Evolutionary conservation across 2,329 filamentous ascomycete species (phyloP).

Genomic region (Cyanodermella asteris): DNA sequence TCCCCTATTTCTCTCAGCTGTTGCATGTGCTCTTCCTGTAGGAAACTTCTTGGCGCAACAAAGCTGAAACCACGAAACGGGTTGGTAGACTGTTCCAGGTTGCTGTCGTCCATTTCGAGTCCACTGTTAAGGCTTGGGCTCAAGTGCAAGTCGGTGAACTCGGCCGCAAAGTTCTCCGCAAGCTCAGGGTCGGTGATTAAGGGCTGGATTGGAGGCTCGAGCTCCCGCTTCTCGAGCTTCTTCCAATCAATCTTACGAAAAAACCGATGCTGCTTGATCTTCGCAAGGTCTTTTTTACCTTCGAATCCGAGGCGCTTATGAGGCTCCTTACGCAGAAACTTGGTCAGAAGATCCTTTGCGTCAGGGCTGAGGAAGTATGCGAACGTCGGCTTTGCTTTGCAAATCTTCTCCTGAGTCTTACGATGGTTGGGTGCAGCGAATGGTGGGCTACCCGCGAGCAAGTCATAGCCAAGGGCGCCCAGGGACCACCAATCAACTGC

Average conservation of each 20-base stretch:
- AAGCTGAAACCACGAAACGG: slow-evolving; percentile 33
- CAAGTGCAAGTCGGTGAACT: slow-evolving; percentile 71
- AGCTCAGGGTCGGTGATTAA: slow-evolving; percentile 88
- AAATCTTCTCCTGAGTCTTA: slow-evolving; percentile 89
- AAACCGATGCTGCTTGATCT: slow-evolving; percentile 82
- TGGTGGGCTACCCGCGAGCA: slow-evolving; percentile 79
- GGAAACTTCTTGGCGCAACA: slow-evolving; percentile 27
- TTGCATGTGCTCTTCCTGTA: slow-evolving; percentile 16
- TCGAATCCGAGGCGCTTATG: slow-evolving; percentile 69
- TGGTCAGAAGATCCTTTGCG: slow-evolving; percentile 79
- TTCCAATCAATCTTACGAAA: slow-evolving; percentile 95
- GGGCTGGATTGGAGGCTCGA: slow-evolving; percentile 76
- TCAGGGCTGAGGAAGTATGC: slow-evolving; percentile 84
- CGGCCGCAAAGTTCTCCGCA: slow-evolving; percentile 85
- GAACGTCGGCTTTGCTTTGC: slow-evolving; percentile 71
- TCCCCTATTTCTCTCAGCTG: no score
- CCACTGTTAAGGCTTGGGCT: slow-evolving; percentile 32
- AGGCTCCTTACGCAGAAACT: slow-evolving; percentile 79
- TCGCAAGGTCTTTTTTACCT: slow-evolving; percentile 70
- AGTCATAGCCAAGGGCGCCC: slow-evolving; percentile 73
- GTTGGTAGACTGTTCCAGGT: no score
- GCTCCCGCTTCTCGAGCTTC: slow-evolving; percentile 56
- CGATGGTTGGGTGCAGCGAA: slow-evolving; percentile 80
- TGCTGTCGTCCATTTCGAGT: slow-evolving; percentile 10
- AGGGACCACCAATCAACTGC: slow-evolving; percentile 98